Base-by-base conservation (phyloP, 1,139 yeast species). In the Scheffersomyces titani region DNA sequence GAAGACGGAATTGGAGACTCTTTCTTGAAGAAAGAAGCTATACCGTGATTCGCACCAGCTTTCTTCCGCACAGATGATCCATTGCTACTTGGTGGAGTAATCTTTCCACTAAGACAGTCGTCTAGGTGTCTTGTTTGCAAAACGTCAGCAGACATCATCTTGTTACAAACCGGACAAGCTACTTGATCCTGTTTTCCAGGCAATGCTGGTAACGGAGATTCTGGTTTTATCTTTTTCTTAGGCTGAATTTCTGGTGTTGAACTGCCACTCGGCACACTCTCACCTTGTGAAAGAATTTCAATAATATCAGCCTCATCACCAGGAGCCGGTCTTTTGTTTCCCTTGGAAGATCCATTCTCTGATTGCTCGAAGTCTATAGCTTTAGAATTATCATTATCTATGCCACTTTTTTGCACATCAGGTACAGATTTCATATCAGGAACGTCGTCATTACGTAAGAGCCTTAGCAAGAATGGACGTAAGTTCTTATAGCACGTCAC, bases 101-200 rank as follows among this genome's bases (percentile, higher is more conserved):
- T 60, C 47, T 57, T 69, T 3, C 80, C 77, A 20, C 71, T 70
- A 54, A 90, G 71, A 66, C 97, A 92, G 48, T 77, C 76, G 65
- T 88, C 94, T n/a, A 92, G 80, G 67, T 92, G 97, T 0, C 79
- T 71, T 0, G 84, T 68, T 69, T 92, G 92, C 16, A 92, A 74
- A 19, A 79, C 80, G 9, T 74, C 77, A 0, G 88, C 77, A 1
- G 89, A 81, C 83, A 88, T 84, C 30, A 70, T 70, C 51, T 81
- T 76, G 4, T 73, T 69, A 69, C 97, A 92, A 1, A 92, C 77
- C 0, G 97, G 97, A 66, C 97, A 92, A 52, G 76, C 78, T 0
- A 82, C 89, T 55, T 74, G 61, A 46, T 68, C 72, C 24, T 64
- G 60, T 49, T 64, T 57, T 18, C 57, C 59, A 11, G 69, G 65